These are phyloP conservation scores for Dryas alaskensis DNA, from an alignment of 306 rosid species.

Conservation along the genomic window DNA sequence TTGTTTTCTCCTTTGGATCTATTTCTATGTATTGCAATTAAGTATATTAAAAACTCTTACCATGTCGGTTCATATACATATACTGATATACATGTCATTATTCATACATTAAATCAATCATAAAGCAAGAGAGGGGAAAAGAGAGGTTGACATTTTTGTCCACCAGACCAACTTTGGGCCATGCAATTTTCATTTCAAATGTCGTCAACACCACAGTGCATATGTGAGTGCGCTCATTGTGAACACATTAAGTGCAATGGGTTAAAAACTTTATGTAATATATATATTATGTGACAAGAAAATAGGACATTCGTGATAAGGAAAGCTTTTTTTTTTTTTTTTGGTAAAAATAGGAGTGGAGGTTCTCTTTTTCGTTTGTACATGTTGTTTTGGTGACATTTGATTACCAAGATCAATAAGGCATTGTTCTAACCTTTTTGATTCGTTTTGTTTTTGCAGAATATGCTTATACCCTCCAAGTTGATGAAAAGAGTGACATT, in stretches of 20 bases:
- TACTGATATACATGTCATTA: not conserved
- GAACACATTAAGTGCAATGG: no score
- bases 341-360: not conserved
- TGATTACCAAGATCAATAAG: not conserved
- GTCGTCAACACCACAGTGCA: not conserved
- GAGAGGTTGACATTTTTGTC: conserved; percentile 14
- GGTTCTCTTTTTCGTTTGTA: not conserved
- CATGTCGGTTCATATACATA: not conserved
- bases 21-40: not conserved
- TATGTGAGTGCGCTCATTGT: conserved; percentile 6
- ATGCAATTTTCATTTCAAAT: not conserved
- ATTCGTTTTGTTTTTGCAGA: conserved; percentile 43
- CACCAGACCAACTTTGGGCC: conserved; percentile 6
- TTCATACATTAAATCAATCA: not conserved
- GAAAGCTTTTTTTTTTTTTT: no score
- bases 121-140: not conserved
- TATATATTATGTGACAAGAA: no score
- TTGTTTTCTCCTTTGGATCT: not conserved
- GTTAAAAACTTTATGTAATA: no score
- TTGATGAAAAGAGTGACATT: conserved; percentile 92
- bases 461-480: conserved; percentile 86
- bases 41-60: not conserved
- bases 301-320: no score
- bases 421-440: no score
- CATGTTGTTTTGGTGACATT: not conserved